phyloP scores from a whole-genome alignment of 345 rosid species.

The Linum usitatissimum region DNA sequence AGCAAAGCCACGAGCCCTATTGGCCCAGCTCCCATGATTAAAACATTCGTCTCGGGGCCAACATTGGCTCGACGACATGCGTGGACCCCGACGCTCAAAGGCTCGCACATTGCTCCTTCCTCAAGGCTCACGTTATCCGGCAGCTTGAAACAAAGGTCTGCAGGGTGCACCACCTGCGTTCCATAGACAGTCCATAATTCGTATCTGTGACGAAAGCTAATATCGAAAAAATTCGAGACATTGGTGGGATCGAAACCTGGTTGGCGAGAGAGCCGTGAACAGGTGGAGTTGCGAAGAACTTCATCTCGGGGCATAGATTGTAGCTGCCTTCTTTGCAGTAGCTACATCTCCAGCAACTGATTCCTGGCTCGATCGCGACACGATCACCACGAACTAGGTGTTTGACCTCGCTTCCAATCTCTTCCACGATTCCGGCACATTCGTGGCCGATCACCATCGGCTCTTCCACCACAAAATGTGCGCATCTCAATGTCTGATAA shows the following conservation, averaged over 20 bases:
- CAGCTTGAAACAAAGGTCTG: slow-evolving; percentile 72
- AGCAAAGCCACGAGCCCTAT: slow-evolving; percentile 85
- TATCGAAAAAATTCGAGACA: neutral
- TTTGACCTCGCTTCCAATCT: slow-evolving; percentile 70
- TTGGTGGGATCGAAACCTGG: slow-evolving; percentile 28
- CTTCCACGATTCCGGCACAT: slow-evolving; percentile 83
- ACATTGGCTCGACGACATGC: slow-evolving; percentile 80
- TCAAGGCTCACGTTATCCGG: slow-evolving; percentile 87
- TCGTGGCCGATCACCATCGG: slow-evolving; percentile 98
- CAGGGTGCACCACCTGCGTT: slow-evolving; percentile 80
- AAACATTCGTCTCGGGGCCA: slow-evolving; percentile 58
- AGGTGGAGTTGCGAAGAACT: slow-evolving; percentile 88
- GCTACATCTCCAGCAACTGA: slow-evolving; percentile 67
- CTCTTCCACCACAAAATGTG: slow-evolving; percentile 71
- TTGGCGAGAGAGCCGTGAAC: slow-evolving; percentile 85
- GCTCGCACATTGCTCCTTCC: slow-evolving; percentile 98
- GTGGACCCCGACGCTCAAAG: slow-evolving; percentile 83
- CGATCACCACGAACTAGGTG: slow-evolving; percentile 58
- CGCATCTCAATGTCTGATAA: slow-evolving; percentile 60
- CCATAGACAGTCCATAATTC: neutral
- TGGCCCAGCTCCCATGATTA: slow-evolving; percentile 86
- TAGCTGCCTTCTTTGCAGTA: slow-evolving; percentile 71
- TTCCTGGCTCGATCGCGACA: slow-evolving; percentile 87
- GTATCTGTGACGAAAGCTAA: neutral
- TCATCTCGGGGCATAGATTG: slow-evolving; percentile 87